Evolutionary conservation across 371 early-diverging fungal genomes (phyloP), one percentile per base, ranked within the genome.

Genomic region (Mucor saturninus): DNA sequence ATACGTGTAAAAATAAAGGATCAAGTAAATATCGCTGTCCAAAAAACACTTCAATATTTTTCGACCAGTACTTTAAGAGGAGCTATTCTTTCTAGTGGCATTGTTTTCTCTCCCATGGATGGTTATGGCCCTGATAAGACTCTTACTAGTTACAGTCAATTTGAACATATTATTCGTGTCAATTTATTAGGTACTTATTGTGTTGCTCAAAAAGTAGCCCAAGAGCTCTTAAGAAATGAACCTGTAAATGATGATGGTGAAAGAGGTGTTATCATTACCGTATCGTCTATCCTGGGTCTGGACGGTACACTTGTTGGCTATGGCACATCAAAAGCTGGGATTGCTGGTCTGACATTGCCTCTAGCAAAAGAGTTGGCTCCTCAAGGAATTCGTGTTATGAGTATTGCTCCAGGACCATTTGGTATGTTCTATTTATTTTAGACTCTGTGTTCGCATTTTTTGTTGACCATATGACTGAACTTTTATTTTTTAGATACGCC

Each of bases 381-480:
- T 5, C 77, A 75, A 59, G 84, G 86, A 54, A 68, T 84, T 31
- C 85, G 86, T 7, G 83, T 86, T 4, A 76, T 83, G 68, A 74
- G 79, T n/a, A 76, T 88, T 43, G 86, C 87, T 2, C 88, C 87
- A 2, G 87, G 87, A 9, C 67, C 77, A 26, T 87, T 86, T 69
- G 82, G 84, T 83, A 73, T 59, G 29, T 26, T 31, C 15, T 37
- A 21, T 1, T 21, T 21, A 21, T 21, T 21, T 21, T 21, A 21
- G 21, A 21, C 21, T 21, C 21, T 21, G 21, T 21, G 21, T 21
- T 21, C 21, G 21, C 21, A 21, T 21, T 21, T 21, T 21, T 21
- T 21, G 21, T 21, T 11, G 28, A 21, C 0, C 11, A 39, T 50
- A n/a, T 4, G 43, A 3, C 29, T 32, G 13, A 9, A 29, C 6